These are phyloP conservation scores for Cruciata laevipes DNA, from an alignment of 257 asterid species.

Conservation along the genomic window DNA sequence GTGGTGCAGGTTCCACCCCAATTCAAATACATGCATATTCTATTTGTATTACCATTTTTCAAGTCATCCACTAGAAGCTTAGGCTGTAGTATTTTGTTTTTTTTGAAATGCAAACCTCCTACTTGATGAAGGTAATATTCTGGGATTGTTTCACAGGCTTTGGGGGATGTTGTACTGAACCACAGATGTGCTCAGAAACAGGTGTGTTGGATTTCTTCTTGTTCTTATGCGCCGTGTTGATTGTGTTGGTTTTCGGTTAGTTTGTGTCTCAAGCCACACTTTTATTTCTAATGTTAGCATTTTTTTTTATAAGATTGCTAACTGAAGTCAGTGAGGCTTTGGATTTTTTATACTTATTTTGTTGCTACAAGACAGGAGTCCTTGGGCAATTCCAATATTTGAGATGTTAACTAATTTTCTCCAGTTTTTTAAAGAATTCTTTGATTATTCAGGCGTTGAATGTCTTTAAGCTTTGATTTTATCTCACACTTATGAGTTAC, in stretches of 20 bases:
- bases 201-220: conserved; percentile 15
- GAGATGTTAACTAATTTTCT: background rate
- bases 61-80: background rate
- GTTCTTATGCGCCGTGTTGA: background rate
- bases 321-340: background rate
- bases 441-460: background rate
- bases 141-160: conserved; percentile 24
- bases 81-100: background rate
- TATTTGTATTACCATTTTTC: background rate
- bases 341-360: background rate
- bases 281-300: background rate
- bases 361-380: background rate
- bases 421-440: background rate
- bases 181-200: conserved; percentile 45
- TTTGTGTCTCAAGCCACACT: background rate
- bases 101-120: conserved; percentile 2
- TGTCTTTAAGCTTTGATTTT: background rate
- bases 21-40: background rate
- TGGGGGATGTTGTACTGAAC: conserved; percentile 41
- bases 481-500: background rate
- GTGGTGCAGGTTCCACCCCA: background rate
- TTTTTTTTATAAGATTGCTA: background rate
- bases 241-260: background rate
- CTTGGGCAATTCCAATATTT: conserved; percentile 1
- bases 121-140: conserved; percentile 2